Conservation (phyloP, 1,284 basidiomycete species). For the Boletellus sp. region DNA sequence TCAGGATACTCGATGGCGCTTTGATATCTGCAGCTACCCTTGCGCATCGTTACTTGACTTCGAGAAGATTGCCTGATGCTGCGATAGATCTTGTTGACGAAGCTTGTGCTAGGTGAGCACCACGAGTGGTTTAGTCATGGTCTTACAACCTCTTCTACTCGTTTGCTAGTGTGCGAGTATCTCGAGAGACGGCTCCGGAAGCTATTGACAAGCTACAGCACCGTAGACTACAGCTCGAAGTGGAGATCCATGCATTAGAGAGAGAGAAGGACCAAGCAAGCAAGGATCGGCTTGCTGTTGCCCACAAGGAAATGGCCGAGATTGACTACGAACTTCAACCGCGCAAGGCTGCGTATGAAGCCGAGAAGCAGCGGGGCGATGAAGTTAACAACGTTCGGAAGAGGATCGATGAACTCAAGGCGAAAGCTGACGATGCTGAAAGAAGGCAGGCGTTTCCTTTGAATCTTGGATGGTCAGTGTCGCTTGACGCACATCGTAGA, state of each 20-base stretch:
- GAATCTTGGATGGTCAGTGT: conserved; percentile 1
- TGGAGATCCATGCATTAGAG: conserved; percentile 94
- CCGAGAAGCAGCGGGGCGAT: conserved; percentile 84
- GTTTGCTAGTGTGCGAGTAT: conserved; percentile 75
- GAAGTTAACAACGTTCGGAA: conserved; percentile 79
- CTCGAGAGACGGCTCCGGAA: conserved; percentile 93
- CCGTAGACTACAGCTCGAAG: conserved; percentile 87
- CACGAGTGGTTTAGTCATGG: background rate
- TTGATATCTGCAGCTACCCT: conserved; percentile 90
- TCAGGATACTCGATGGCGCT: conserved; percentile 87
- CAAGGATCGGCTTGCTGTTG: conserved; percentile 80
- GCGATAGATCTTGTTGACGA: conserved; percentile 95
- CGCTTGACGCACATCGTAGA: conserved; percentile 32
- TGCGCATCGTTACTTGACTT: conserved; percentile 92
- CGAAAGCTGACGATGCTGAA: conserved; percentile 94
- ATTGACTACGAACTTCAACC: conserved; percentile 91
- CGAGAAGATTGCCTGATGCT: conserved; percentile 81
- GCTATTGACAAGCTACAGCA: conserved; percentile 94
- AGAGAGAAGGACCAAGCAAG: conserved; percentile 90
- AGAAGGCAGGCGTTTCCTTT: conserved; percentile 52
- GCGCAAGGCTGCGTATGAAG: conserved; percentile 85
- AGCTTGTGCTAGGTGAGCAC: conserved; percentile 76
- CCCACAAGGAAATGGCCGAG: conserved; percentile 79
- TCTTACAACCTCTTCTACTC: conserved; percentile 13
- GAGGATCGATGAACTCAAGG: conserved; percentile 88